These are phyloP conservation scores for Aureobasidium zeae DNA, from an alignment of 2,329 filamentous ascomycete species.

Conservation along the genomic window DNA sequence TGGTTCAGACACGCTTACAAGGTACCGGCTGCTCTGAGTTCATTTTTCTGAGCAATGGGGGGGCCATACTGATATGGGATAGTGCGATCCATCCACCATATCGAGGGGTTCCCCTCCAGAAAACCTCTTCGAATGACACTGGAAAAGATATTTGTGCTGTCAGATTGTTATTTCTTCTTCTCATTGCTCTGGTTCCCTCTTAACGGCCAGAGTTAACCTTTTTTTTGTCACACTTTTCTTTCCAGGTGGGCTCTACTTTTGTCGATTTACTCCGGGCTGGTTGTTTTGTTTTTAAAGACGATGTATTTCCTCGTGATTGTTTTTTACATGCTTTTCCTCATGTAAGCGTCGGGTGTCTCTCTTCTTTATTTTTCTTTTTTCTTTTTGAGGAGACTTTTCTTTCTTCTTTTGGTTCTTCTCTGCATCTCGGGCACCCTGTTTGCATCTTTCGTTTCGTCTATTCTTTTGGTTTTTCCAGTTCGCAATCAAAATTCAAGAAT, in stretches of 20 bases:
- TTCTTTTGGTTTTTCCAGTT: too few species aligned
- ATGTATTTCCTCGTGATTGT: too few species aligned
- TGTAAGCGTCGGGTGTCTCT: background rate
- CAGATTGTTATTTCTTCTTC: too few species aligned
- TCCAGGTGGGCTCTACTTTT: background rate
- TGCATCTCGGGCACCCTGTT: too few species aligned
- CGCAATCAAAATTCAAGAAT: too few species aligned
- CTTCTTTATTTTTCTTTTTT: background rate
- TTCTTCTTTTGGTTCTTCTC: background rate
- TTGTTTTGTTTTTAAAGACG: too few species aligned
- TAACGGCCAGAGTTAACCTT: too few species aligned
- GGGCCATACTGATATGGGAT: background rate
- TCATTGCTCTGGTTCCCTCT: too few species aligned
- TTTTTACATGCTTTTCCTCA: conserved; percentile 4
- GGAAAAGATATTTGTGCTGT: too few species aligned
- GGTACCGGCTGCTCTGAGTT: background rate
- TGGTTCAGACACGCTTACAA: conserved; percentile 16
- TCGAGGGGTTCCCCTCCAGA: background rate
- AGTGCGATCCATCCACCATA: conserved; percentile 2
- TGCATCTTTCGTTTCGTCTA: background rate
- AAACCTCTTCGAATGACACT: too few species aligned
- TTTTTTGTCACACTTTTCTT: background rate
- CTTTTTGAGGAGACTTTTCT: background rate
- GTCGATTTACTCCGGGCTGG: conserved; percentile 1
- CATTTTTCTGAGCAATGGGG: background rate